phyloP scores from a whole-genome alignment of 1,139 yeast species.

The Saccharomyces hybrid region DNA sequence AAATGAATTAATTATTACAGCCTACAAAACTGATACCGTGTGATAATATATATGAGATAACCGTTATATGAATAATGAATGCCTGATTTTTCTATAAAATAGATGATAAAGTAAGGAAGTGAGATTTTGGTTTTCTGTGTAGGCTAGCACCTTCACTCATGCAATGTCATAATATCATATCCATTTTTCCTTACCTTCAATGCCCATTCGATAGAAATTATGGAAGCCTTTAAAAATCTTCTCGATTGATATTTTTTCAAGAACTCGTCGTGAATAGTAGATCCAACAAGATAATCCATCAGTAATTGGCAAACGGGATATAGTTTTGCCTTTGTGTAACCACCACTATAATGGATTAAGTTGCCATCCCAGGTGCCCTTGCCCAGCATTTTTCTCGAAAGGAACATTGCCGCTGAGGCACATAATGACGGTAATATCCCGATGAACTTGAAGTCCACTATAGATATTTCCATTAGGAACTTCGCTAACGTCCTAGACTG shows the following conservation, averaged over 20 bases:
- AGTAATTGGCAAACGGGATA: constrained; percentile 61
- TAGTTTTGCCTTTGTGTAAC: constrained; percentile 68
- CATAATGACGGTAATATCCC: constrained; percentile 71
- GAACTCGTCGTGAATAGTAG: constrained; percentile 81
- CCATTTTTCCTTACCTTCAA: constrained; percentile 37
- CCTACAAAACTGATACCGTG: neutral
- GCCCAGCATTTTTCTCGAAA: constrained; percentile 68
- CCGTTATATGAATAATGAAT: neutral
- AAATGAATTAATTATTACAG: neutral
- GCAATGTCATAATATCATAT: constrained; percentile 34
- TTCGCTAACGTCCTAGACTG: constrained; percentile 86
- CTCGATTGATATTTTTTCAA: constrained; percentile 86
- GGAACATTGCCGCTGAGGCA: constrained; percentile 84
- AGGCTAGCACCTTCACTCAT: constrained; percentile 17
- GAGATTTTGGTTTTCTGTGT: neutral
- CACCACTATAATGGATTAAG: constrained; percentile 80
- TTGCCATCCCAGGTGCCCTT: constrained; percentile 71
- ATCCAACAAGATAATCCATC: constrained; percentile 65
- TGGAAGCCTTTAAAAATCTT: constrained; percentile 80
- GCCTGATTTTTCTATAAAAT: neutral
- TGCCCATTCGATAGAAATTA: constrained; percentile 84
- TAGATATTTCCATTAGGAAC: constrained; percentile 71
- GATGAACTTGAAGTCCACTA: constrained; percentile 70
- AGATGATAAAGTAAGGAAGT: neutral
- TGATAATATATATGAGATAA: neutral